A percentile compares a stretch with the other conserved stretches of the same genome.
Evolutionary conservation across 2,329 filamentous ascomycete genomes (phyloP).

Genomic region (Trichoderma semiorbis): DNA sequence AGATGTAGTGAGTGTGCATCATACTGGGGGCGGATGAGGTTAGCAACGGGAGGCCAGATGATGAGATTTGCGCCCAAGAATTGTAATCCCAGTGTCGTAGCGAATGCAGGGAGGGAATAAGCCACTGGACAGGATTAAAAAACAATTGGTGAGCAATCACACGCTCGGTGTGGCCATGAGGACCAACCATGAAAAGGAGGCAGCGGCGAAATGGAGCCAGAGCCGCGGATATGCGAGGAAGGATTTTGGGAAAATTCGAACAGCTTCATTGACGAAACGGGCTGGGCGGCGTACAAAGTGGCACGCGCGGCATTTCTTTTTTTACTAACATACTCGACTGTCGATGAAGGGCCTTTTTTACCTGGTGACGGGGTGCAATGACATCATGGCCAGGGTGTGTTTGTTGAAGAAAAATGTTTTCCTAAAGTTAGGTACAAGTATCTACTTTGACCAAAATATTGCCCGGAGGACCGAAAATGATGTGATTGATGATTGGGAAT

Average conservation of each 20-base stretch:
- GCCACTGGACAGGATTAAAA: background rate
- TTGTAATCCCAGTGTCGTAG: background rate
- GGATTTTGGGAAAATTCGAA: background rate
- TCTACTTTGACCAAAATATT: background rate
- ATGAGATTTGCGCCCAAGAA: background rate
- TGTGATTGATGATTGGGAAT: background rate
- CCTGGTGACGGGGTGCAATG: background rate
- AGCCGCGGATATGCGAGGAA: conserved; percentile 13
- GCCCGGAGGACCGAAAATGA: background rate
- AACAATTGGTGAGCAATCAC: background rate
- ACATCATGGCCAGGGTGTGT: background rate
- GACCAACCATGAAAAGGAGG: background rate
- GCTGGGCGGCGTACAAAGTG: background rate
- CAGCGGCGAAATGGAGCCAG: background rate
- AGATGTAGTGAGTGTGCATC: background rate
- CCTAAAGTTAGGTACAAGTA: background rate
- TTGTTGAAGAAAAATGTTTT: background rate
- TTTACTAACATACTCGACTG: background rate
- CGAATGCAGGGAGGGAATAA: background rate
- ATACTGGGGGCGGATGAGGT: background rate
- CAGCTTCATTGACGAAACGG: background rate
- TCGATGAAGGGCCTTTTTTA: background rate
- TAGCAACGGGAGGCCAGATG: background rate
- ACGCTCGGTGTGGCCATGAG: background rate
- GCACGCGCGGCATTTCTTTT: background rate